A percentile compares a stretch with the other conserved stretches of the same genome.
phyloP scores from a whole-genome alignment of 202 grass and related monocot species.

The Setaria viridis region DNA sequence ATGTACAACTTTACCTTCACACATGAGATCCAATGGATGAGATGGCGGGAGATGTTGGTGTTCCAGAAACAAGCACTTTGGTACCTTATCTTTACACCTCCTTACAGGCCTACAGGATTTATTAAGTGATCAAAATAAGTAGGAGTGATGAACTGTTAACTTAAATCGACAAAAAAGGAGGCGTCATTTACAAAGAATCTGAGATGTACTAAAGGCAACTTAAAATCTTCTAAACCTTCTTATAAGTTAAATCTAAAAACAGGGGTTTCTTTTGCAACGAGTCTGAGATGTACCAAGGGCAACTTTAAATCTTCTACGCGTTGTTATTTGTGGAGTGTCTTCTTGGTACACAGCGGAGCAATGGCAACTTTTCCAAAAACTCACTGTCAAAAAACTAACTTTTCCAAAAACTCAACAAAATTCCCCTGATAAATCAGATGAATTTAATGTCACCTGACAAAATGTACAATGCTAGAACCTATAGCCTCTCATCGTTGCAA shows the following conservation, averaged over 20 bases:
- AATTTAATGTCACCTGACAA: too few relatives aligned
- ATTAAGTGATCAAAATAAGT: not conserved
- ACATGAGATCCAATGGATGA: not conserved
- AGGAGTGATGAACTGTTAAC: constrained; percentile 13
- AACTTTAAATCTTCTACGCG: constrained; percentile 94
- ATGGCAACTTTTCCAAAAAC: constrained; percentile 56
- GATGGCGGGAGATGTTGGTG: not conserved
- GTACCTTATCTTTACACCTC: not conserved
- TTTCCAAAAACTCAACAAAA: constrained; percentile 62
- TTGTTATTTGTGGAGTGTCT: constrained; percentile 46
- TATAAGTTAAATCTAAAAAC: not conserved
- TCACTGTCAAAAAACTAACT: too few relatives aligned
- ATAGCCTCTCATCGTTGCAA: too few relatives aligned
- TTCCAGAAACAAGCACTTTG: too few relatives aligned
- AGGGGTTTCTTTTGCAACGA: constrained; percentile 13
- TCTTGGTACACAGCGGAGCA: constrained; percentile 56
- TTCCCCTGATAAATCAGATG: constrained; percentile 49
- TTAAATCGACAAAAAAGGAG: not conserved
- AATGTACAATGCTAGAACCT: too few relatives aligned
- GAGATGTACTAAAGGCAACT: constrained; percentile 57
- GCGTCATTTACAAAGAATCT: constrained; percentile 16
- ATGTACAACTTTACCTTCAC: not conserved
- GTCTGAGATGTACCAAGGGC: constrained; percentile 15
- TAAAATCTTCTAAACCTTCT: constrained; percentile 88
- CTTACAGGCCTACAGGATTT: not conserved